phyloP scores from a whole-genome alignment of 1,284 basidiomycete species.

The Volvariella surrecta region DNA sequence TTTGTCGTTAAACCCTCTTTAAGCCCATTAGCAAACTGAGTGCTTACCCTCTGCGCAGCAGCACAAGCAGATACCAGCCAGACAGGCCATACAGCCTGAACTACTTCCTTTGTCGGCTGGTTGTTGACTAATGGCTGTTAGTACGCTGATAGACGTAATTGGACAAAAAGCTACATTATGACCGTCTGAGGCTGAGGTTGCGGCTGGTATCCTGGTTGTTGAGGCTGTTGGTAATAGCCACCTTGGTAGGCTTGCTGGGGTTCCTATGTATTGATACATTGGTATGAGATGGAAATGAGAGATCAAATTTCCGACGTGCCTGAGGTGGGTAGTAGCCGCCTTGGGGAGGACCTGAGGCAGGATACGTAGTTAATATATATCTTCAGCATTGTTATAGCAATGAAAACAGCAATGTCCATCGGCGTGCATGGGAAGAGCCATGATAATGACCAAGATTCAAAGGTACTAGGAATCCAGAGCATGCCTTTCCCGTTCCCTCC shows the following conservation, averaged over 20 bases:
- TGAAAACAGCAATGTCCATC: no score
- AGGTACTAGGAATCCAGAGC: no score
- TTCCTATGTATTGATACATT: constrained; percentile 26
- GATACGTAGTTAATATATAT: constrained; percentile 8
- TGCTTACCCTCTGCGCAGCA: constrained; percentile 67
- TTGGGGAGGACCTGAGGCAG: constrained; percentile 44
- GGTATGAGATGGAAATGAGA: background rate
- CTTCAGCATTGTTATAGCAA: no score
- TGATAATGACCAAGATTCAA: constrained; percentile 3
- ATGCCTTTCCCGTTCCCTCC: no score
- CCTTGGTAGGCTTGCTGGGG: constrained; percentile 59
- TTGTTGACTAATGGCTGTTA: constrained; percentile 38
- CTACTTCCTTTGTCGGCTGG: constrained; percentile 32
- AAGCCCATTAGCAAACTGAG: constrained; percentile 6
- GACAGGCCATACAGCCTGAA: constrained; percentile 54
- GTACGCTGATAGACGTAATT: constrained; percentile 4
- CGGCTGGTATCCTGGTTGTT: constrained; percentile 50
- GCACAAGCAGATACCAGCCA: constrained; percentile 64
- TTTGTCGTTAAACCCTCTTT: constrained; percentile 4
- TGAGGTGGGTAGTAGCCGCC: constrained; percentile 68
- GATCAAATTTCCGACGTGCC: constrained; percentile 20
- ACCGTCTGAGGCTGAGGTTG: constrained; percentile 67
- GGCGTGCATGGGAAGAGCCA: background rate
- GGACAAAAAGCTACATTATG: constrained; percentile 49
- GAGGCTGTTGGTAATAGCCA: constrained; percentile 25